phyloP scores from a whole-genome alignment of 1,139 yeast species.

The Protomyces gravidus region DNA sequence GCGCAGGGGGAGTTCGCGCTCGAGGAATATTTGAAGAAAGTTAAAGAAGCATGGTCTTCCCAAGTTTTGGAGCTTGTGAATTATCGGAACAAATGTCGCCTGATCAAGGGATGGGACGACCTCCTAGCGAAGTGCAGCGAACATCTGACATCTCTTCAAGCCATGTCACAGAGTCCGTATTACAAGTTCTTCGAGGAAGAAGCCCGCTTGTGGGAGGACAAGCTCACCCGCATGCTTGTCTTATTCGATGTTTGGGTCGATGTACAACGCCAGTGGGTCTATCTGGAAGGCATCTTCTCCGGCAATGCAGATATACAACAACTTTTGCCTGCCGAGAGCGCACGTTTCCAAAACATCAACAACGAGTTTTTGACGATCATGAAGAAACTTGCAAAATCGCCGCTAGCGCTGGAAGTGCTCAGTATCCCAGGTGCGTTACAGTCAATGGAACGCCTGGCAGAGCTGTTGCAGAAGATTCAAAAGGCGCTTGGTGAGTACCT shows the following conservation, averaged over 20 bases:
- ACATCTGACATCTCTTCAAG: slow-evolving; percentile 57
- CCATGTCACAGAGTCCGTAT: slow-evolving; percentile 71
- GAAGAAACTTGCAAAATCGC: slow-evolving; percentile 51
- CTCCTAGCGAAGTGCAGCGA: slow-evolving; percentile 58
- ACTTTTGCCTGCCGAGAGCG: slow-evolving; percentile 64
- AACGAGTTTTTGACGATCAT: slow-evolving; percentile 56
- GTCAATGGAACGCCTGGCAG: slow-evolving; percentile 52
- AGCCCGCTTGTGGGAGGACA: slow-evolving; percentile 54
- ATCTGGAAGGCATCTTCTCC: slow-evolving; percentile 69
- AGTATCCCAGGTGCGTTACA: slow-evolving; percentile 51
- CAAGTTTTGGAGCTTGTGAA: slow-evolving; percentile 54
- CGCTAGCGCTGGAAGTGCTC: slow-evolving; percentile 56
- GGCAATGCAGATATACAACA: slow-evolving; percentile 55
- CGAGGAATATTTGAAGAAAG: slow-evolving; percentile 47
- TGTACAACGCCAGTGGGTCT: slow-evolving; percentile 85
- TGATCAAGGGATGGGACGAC: slow-evolving; percentile 66
- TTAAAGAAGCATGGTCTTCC: slow-evolving; percentile 45
- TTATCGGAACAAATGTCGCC: slow-evolving; percentile 51
- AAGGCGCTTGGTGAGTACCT: slow-evolving; percentile 71
- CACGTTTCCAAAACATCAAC: slow-evolving; percentile 62
- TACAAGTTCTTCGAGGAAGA: slow-evolving; percentile 60
- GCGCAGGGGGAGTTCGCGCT: slow-evolving; percentile 73
- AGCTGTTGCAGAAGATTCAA: slow-evolving; percentile 56
- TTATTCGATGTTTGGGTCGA: slow-evolving; percentile 73
- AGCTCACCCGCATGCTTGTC: slow-evolving; percentile 50